Evolutionary conservation across 495 filamentous ascomycete genomes (phyloP).

Genomic region (Glonium stellatum): DNA sequence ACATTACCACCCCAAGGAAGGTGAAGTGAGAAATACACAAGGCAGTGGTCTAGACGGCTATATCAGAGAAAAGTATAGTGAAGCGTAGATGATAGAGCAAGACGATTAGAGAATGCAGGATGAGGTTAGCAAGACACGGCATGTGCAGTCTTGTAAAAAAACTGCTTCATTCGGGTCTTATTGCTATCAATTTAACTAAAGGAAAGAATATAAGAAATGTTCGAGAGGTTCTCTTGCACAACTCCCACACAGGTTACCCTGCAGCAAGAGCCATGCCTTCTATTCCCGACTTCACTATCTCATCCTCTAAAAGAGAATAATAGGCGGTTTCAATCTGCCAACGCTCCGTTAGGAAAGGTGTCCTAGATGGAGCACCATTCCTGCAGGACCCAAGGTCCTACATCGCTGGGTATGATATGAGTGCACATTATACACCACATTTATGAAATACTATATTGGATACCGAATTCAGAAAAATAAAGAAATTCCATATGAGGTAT

Average conservation of each 20-base stretch:
- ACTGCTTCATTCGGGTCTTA: no score
- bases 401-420: slow-evolving; percentile 49
- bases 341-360: slow-evolving; percentile 65
- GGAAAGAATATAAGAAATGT: slow-evolving; percentile 36
- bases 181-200: no score
- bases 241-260: slow-evolving; percentile 42
- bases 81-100: no score
- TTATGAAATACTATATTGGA: not conserved
- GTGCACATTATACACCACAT: not conserved
- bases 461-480: not conserved
- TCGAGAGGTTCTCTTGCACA: slow-evolving; percentile 68
- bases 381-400: slow-evolving; percentile 61
- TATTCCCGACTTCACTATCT: slow-evolving; percentile 41
- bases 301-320: slow-evolving; percentile 20
- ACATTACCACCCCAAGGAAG: no score
- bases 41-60: no score
- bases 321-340: slow-evolving; percentile 54
- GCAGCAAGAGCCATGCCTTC: slow-evolving; percentile 53
- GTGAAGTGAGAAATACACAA: no score
- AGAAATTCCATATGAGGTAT: no score
- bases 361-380: slow-evolving; percentile 44
- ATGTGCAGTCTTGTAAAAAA: no score
- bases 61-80: no score
- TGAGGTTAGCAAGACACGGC: no score
- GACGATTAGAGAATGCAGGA: no score